These are phyloP conservation scores for Xerocomellus intermedius DNA, from an alignment of 768 basidiomycete genomes.

Conservation along the genomic window DNA sequence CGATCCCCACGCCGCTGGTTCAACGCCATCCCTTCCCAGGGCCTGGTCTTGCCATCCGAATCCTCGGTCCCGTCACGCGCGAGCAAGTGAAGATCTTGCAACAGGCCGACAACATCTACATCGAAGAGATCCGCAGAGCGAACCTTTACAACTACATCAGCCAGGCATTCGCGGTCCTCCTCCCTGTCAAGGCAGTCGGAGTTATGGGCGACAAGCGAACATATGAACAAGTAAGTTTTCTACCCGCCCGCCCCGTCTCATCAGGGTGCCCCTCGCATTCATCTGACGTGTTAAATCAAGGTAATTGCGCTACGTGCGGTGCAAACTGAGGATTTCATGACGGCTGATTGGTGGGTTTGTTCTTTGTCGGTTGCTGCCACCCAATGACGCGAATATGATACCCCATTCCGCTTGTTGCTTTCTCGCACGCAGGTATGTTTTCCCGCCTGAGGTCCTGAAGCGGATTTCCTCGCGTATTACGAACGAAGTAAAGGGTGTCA, in stretches of 20 bases:
- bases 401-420: constrained; percentile 17
- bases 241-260: not conserved
- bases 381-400: not conserved
- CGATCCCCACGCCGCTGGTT: constrained; percentile 90
- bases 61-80: constrained; percentile 91
- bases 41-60: constrained; percentile 96
- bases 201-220: constrained; percentile 97
- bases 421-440: constrained; percentile 73
- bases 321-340: constrained; percentile 99
- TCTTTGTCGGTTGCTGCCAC: not conserved
- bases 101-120: constrained; percentile 92
- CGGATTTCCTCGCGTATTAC: constrained; percentile 96
- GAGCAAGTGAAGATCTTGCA: constrained; percentile 91
- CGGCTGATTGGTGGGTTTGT: constrained; percentile 84
- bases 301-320: constrained; percentile 95
- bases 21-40: constrained; percentile 99
- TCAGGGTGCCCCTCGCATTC: not conserved
- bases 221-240: constrained; percentile 75
- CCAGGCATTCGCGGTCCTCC: constrained; percentile 93
- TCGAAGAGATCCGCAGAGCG: constrained; percentile 95
- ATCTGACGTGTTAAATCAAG: constrained; percentile 33
- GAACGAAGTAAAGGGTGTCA: constrained; percentile 96
- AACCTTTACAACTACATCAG: constrained; percentile 90
- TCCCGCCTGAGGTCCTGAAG: constrained; percentile 85
- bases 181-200: constrained; percentile 96